Base-by-base conservation (phyloP, 176 grass and related monocot genomes). In the Aegilops umbellulata region DNA sequence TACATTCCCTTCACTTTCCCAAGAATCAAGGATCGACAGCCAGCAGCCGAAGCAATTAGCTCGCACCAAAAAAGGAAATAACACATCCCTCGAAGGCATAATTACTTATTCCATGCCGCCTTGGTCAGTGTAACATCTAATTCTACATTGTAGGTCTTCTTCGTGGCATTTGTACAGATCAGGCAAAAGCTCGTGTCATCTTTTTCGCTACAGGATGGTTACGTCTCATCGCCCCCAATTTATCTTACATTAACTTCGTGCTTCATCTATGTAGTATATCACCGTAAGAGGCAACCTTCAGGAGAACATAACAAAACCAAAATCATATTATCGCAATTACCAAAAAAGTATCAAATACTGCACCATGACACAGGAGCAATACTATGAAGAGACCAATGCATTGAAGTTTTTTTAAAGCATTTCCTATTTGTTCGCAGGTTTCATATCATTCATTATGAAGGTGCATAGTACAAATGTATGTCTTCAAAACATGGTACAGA, bases 231-330 rank as follows among this genome's bases (percentile, higher is more conserved):
- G 4, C 14, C 53, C 51, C 27, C n/a, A 30, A 20, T 36, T 36
- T 68, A 69, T 78, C 61, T 68, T 80, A 63, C 24, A 76, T 92
- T 79, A 90, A 51, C 76, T 83, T 65, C 82, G 24, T 46, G 69
- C 85, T 55, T 88, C 93, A 76, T 90, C 82, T 68, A 38, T 51
- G 65, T 57, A 80, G 79, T 15, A 77, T 51, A 51, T 49, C 85
- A n/a, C 85, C 85, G 32, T 88, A 90, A 10, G 78, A 60, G 63
- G 46, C 69, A 77, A 55, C 85, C 88, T 90, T 81, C 42, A 88
- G 32, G 38, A 77, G 10, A 86, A 62, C 27, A 39, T 23, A 80
- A 44, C 17, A n/a, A 23, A 9, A 5, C 39, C n/a, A 11, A 15
- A 53, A 53, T 53, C 30, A 38, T 55, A 68, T 57, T 29, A 85